Conservation (phyloP, 441 rosid species). For the Biscutella laevigata region DNA sequence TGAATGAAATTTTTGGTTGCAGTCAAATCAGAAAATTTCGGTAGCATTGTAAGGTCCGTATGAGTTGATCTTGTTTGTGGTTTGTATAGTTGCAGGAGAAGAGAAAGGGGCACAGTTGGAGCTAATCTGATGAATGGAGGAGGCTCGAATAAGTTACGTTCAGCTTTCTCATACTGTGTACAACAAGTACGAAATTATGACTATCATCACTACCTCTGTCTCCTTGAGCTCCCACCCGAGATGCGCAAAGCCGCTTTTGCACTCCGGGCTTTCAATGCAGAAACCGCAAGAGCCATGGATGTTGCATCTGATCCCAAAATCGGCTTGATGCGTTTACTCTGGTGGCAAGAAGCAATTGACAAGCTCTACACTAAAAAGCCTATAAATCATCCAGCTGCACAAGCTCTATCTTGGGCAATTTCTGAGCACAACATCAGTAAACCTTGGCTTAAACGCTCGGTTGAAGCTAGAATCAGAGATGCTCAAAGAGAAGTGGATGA, state of each 20-base stretch:
- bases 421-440: constrained; percentile 57
- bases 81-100: constrained; percentile 8
- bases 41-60: too few relatives aligned
- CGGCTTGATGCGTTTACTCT: constrained; percentile 76
- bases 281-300: constrained; percentile 86
- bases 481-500: constrained; percentile 50
- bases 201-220: constrained; percentile 93
- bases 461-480: constrained; percentile 74
- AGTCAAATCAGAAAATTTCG: too few relatives aligned
- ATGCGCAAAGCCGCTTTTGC: constrained; percentile 85
- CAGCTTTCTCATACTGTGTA: constrained; percentile 75
- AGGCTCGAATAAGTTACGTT: constrained; percentile 42
- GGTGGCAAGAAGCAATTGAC: constrained; percentile 92
- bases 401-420: constrained; percentile 59
- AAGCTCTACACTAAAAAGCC: constrained; percentile 54
- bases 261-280: constrained; percentile 75
- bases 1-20: too few relatives aligned
- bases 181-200: constrained; percentile 81
- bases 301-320: constrained; percentile 76
- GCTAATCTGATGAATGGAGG: constrained; percentile 47
- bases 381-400: constrained; percentile 70
- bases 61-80: constrained; percentile 3
- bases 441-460: constrained; percentile 72
- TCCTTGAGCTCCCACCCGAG: constrained; percentile 62
- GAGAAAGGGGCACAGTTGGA: not conserved